Evolutionary conservation across 139 green algal genomes (phyloP), one percentile per base, ranked within the genome.

Genomic region (Asterochloris sp.): DNA sequence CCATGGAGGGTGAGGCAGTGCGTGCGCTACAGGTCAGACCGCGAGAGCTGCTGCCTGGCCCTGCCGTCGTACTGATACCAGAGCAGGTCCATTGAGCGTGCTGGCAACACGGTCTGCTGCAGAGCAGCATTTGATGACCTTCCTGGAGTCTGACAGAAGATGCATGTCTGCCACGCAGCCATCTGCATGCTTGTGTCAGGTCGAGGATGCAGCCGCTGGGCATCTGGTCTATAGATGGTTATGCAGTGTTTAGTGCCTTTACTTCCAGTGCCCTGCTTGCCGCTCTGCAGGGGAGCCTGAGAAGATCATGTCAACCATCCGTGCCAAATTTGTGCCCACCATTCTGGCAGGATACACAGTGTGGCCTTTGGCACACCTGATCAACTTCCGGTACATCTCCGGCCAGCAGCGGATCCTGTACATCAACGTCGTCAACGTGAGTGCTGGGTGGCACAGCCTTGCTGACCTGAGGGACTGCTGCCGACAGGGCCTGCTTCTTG

Each of bases 351-450:
- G 87, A 15, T 92, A 74, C 62, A 84, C 83, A 64, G 81, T 92
- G 28, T 92, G 88, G 88, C 82, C 86, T 17, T 61, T 85, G 60
- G 87, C 87, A 8, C 87, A 90, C 76, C n/a, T 92, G 26, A 76
- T 92, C 68, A 92, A 92, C 81, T 92, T 92, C 75, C 64, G 78
- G 0, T 83, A 89, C 47, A 81, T 92, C 24, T 85, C 87, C 0
- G 80, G 69, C 0, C 13, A 82, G 14, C 85, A 91, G 64, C 78
- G 89, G 19, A 85, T 92, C 23, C 85, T 92, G 38, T 92, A 91
- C 69, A 83, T 88, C 63, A 92, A 92, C 63, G 69, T 89, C 0
- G 74, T 92, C 17, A 88, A 86, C n/a, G 88, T 89, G 62, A 76
- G 77, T 28, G 2, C 13, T 54, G 73, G 17, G 9, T 12, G 62